Evolutionary conservation across 257 asterid genomes (phyloP).

Genomic region (Solanum paucissectum): DNA sequence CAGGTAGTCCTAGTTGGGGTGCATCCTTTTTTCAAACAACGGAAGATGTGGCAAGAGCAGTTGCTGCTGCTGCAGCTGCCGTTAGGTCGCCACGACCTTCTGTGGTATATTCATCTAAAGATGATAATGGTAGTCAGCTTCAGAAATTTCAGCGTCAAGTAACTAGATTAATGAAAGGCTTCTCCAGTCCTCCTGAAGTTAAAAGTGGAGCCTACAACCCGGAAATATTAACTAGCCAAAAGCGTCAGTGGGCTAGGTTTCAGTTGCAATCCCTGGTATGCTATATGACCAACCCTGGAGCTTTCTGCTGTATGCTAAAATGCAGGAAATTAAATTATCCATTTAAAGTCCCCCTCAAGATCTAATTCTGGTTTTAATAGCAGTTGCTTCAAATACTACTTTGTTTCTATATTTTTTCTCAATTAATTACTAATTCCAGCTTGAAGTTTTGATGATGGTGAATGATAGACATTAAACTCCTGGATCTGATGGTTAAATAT

Average conservation of each 20-base stretch:
- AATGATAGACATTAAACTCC: neutral
- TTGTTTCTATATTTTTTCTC: neutral
- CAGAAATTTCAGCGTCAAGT: conserved; percentile 78
- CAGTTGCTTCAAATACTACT: neutral
- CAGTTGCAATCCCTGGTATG: conserved; percentile 90
- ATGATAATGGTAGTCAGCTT: conserved; percentile 69
- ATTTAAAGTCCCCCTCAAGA: neutral
- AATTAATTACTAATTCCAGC: neutral
- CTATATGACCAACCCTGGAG: neutral
- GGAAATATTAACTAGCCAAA: conserved; percentile 89
- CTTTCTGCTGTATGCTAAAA: neutral
- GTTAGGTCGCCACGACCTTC: conserved; percentile 82
- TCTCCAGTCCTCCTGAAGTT: conserved; percentile 73
- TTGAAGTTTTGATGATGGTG: neutral
- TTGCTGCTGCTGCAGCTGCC: conserved; percentile 94
- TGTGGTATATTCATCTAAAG: conserved; percentile 80
- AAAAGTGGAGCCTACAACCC: conserved; percentile 81
- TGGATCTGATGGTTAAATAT: neutral
- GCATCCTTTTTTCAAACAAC: conserved; percentile 80
- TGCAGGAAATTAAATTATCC: neutral
- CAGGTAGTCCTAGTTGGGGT: conserved; percentile 85
- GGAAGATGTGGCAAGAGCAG: conserved; percentile 94
- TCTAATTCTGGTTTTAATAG: neutral
- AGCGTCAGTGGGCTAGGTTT: conserved; percentile 98
- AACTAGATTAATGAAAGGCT: conserved; percentile 73